These are phyloP conservation scores for Polychytrium aggregatum DNA, from an alignment of 192 early-diverging fungal species.

Conservation along the genomic window DNA sequence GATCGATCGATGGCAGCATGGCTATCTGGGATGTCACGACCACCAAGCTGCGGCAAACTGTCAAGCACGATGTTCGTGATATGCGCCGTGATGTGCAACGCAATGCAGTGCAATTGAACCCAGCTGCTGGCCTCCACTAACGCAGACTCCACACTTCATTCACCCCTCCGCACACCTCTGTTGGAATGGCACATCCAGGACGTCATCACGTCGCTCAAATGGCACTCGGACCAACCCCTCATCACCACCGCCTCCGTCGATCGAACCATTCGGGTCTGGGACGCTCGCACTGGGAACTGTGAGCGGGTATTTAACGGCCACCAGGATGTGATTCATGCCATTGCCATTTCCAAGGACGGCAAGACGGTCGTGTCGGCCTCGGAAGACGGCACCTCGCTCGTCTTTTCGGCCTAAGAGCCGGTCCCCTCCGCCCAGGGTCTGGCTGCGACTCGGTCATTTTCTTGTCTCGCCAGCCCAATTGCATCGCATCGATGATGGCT, in stretches of 20 bases:
- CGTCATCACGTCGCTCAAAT: conserved; percentile 69
- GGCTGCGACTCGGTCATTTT: too few relatives aligned
- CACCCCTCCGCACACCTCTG: too few relatives aligned
- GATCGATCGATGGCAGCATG: conserved; percentile 77
- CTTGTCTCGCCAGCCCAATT: too few relatives aligned
- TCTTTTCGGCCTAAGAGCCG: conserved; percentile 10
- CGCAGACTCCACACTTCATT: conserved; percentile 1
- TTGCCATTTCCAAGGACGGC: conserved; percentile 66
- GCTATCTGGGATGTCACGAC: conserved; percentile 87
- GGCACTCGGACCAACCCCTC: conserved; percentile 55
- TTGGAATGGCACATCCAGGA: conserved; percentile 39
- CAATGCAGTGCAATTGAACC: not conserved
- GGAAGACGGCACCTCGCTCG: conserved; percentile 58
- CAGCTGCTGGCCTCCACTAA: too few relatives aligned
- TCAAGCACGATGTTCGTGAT: conserved; percentile 57
- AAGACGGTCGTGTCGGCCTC: conserved; percentile 62
- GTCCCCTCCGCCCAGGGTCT: too few relatives aligned
- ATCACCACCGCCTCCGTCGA: conserved; percentile 72
- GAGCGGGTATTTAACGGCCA: conserved; percentile 71
- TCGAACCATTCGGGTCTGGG: conserved; percentile 76
- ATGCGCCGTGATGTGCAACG: not conserved
- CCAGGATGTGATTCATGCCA: conserved; percentile 72
- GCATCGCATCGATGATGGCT: too few relatives aligned
- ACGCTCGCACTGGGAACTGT: conserved; percentile 74
- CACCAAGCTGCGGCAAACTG: conserved; percentile 67